A percentile compares a stretch with the other conserved stretches of the same genome.
These are phyloP conservation scores for Calonectria fujianensis DNA, from an alignment of 2,329 filamentous ascomycete species.

Conservation along the genomic window DNA sequence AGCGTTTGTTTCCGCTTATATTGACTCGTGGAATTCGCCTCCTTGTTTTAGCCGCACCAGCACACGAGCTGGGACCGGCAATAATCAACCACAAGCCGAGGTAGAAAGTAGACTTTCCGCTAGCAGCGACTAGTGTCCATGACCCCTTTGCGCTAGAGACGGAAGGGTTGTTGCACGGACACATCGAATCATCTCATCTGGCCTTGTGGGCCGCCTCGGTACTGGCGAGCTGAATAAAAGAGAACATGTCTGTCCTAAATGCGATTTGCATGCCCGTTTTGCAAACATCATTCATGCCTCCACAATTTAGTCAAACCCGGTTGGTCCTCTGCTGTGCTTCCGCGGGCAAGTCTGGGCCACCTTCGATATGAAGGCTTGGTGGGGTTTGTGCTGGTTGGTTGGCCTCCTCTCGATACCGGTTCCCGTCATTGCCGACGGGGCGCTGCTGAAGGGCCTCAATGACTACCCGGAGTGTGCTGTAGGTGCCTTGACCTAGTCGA, in stretches of 20 bases:
- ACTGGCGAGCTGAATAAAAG: not conserved
- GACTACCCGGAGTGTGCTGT: not conserved
- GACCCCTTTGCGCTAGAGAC: not conserved
- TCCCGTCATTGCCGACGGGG: not conserved
- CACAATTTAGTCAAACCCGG: not conserved
- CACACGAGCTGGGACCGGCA: not conserved
- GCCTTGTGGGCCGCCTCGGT: not conserved
- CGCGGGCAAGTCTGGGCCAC: not conserved
- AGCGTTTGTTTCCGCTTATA: not conserved
- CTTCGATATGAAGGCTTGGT: not conserved
- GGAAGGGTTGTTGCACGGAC: not conserved
- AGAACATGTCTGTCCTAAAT: not conserved
- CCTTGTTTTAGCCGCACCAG: not conserved
- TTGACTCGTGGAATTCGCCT: not conserved
- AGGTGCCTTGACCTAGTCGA: not conserved
- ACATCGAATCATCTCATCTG: not conserved
- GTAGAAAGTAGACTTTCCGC: not conserved
- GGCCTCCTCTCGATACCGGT: not conserved
- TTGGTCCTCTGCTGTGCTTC: not conserved
- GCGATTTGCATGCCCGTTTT: not conserved
- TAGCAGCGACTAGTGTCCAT: not conserved
- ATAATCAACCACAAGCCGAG: not conserved
- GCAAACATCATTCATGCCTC: not conserved
- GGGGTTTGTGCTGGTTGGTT: constrained; percentile 3
- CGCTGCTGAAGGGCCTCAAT: not conserved